A percentile compares a stretch with the other conserved stretches of the same genome.
phyloP scores from a whole-genome alignment of 345 rosid genomes.

The Raphanus raphanistrum region DNA sequence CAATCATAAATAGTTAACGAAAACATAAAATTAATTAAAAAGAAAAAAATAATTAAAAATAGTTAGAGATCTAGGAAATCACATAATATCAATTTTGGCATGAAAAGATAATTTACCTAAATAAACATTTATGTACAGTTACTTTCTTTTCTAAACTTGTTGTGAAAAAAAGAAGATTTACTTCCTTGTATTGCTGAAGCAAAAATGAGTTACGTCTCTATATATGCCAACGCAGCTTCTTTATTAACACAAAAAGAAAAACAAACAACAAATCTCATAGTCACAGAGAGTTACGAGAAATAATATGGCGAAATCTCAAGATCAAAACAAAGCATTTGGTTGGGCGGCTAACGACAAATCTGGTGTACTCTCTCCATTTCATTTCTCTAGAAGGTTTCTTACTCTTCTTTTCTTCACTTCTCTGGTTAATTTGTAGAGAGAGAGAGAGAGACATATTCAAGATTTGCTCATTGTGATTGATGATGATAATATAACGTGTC shows the following conservation, averaged over 20 bases:
- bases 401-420: background rate
- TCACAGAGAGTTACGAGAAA: background rate
- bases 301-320: constrained; percentile 21
- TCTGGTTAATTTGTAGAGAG: background rate
- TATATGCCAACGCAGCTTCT: background rate
- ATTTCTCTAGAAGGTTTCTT: constrained; percentile 45
- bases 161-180: background rate
- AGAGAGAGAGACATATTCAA: background rate
- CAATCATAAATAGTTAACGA: too few species aligned
- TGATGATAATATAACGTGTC: background rate
- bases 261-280: background rate
- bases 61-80: too few species aligned
- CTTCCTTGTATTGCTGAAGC: background rate
- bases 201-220: background rate
- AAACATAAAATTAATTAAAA: too few species aligned
- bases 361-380: constrained; percentile 41
- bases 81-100: too few species aligned
- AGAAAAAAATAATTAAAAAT: too few species aligned
- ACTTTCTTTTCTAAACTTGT: background rate
- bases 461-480: background rate
- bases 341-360: constrained; percentile 46
- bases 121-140: too few species aligned
- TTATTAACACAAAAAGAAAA: background rate
- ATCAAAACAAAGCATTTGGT: constrained; percentile 39
- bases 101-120: too few species aligned